Evolutionary conservation across 352 stramenopile genomes (phyloP), one percentile per base, ranked within the genome.

Genomic region (Globisporangium paroecandrum): DNA sequence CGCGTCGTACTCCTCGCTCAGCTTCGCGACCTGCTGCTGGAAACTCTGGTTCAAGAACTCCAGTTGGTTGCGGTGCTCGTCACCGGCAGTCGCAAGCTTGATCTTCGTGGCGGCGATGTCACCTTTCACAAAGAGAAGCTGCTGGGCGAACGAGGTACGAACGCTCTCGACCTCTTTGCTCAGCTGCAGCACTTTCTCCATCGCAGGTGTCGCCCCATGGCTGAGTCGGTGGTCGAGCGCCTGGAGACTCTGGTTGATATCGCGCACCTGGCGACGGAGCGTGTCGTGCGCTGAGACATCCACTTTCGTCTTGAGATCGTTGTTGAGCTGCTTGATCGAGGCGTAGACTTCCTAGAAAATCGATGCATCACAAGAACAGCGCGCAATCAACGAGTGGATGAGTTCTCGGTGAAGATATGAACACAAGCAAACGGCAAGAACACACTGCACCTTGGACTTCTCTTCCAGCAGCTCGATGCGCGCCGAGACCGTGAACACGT

Each of bases 401-500:
- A 47, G 13, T 47, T 47, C 27, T 32, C 27, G 27, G 27, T 32
- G 2, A 32, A 32, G 27, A 4, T 32, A 32, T 32, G 27, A 32
- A 32, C 27, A 32, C 27, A 32, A 32, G 3, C 27, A 32, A 32
- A 32, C 27, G 27, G 3, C 27, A 32, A 41, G 12, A 34, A 15
- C n/a, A 55, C 34, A 13, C 34, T 47, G 59, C 38, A 77, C 75
- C 43, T 77, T 73, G 1, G 83, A 91, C 54, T 91, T 91, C 10
- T 91, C 83, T 27, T 91, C 83, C 0, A 91, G 72, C 15, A 91
- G 67, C 62, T 91, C 83, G 59, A 91, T 89, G 29, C 83, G 75
- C 6, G 82, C 84, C 9, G 83, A 91, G 5, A 91, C 82, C 1
- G 83, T 91, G 58, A 91, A 91, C 4, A 91, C 81, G 22, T 90